Base-by-base conservation (phyloP, 805 yeast genomes). In the Hanseniaspora jakobsenii region DNA sequence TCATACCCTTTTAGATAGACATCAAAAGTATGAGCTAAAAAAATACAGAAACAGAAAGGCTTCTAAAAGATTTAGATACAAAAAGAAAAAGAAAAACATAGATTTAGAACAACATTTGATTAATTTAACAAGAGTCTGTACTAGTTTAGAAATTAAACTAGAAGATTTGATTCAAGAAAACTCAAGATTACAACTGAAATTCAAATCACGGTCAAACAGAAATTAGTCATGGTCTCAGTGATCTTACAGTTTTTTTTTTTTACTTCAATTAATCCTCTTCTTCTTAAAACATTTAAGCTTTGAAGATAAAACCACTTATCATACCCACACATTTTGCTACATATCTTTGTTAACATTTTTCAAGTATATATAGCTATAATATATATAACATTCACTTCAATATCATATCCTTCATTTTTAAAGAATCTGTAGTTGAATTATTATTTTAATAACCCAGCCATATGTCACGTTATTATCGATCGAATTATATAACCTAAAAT, bases 11-110 rank as follows among this genome's bases (percentile, higher is more conserved):
- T 23, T 42, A 13, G 29, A 10, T 10, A 34, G 12, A 29, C 14
- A 34, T 3, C 46, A 42, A n/a, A 42, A 42, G 18, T 42, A 42
- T 24, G 46, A 42, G 22, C 17, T 42, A 16, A 42, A 42, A 29
- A 42, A 42, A 10, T 42, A 42, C 36, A 28, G 46, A 35, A 42
- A 42, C 17, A 34, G 46, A 29, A 42, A 42, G 17, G 46, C 46
- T 29, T 42, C 46, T 12, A 34, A 42, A 18, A 42, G 23, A 21
- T 42, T 42, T 14, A 42, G 46, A 35, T 29, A 16, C 19, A 42
- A 42, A 35, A 42, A 42, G n/a, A 42, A 42, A 21, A 42, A 42
- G 7, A 42, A 42, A 16, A 35, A 28, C 12, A 35, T 22, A 10
- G 39, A 26, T 10, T 24, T 42, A n/a, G 22, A 28, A 30, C 34